Conservation (phyloP, 768 basidiomycete genomes). For the Phaeotremella skinneri region DNA sequence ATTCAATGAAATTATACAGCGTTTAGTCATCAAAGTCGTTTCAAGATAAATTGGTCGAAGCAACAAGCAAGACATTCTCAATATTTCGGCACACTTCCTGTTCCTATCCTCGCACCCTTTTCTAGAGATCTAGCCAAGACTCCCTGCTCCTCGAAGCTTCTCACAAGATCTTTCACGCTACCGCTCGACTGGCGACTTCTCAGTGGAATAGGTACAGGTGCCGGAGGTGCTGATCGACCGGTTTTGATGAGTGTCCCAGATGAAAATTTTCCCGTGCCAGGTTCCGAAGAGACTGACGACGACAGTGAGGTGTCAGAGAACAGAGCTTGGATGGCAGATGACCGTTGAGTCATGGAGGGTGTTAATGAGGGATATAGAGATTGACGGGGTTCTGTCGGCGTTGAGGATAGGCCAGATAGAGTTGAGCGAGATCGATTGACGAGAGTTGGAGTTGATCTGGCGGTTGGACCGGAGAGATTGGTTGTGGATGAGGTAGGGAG, state of each 20-base stretch:
- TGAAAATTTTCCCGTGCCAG: not conserved
- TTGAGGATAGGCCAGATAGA: not conserved
- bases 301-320: slow-evolving; percentile 24
- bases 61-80: not conserved
- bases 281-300: slow-evolving; percentile 3
- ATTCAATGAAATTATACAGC: no score
- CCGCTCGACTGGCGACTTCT: slow-evolving; percentile 9
- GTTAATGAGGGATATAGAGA: slow-evolving; percentile 29
- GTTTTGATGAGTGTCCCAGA: not conserved
- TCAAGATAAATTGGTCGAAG: no score
- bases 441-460: not conserved
- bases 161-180: slow-evolving; percentile 36
- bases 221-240: not conserved
- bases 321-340: slow-evolving; percentile 29
- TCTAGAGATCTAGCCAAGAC: slow-evolving; percentile 13
- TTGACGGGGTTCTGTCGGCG: not conserved
- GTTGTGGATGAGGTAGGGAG: not conserved
- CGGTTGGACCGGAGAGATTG: not conserved
- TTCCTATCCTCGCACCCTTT: slow-evolving; percentile 2
- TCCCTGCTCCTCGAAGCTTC: slow-evolving; percentile 30
- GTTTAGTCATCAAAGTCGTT: no score
- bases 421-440: slow-evolving; percentile 1
- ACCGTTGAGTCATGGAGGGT: slow-evolving; percentile 30
- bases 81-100: not conserved
- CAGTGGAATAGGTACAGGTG: not conserved